Evolutionary conservation across 768 basidiomycete genomes (phyloP).

Genomic region (Pleurotus tuber-regium): DNA sequence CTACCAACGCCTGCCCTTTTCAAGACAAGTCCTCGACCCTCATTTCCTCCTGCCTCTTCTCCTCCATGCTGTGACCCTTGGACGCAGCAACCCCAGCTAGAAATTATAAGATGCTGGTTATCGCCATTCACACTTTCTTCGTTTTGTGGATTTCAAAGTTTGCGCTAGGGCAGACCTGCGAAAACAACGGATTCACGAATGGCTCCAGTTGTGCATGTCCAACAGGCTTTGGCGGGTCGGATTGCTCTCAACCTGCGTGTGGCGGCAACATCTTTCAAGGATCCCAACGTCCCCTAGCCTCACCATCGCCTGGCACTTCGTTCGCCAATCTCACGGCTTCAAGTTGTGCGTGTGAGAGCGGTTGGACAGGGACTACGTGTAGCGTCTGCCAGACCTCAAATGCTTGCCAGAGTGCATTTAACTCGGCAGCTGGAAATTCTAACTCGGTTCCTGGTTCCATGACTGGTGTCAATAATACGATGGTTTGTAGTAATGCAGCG

Average conservation of each 20-base stretch:
- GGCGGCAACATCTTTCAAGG: conserved; percentile 83
- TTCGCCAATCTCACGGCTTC: conserved; percentile 67
- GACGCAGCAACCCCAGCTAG: not conserved
- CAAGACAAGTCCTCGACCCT: too few species aligned
- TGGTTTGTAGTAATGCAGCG: conserved; percentile 70
- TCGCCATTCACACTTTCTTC: not conserved
- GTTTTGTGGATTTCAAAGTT: conserved; percentile 19
- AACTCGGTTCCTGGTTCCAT: conserved; percentile 22
- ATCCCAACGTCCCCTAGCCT: conserved; percentile 48
- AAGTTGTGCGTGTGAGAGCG: conserved; percentile 65
- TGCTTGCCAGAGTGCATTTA: conserved; percentile 68
- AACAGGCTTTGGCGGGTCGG: conserved; percentile 72
- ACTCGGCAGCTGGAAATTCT: conserved; percentile 35
- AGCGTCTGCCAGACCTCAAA: conserved; percentile 71
- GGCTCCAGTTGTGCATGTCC: conserved; percentile 73
- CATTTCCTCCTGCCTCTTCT: not conserved
- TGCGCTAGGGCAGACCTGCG: conserved; percentile 47
- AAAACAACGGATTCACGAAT: conserved; percentile 64
- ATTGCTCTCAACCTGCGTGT: conserved; percentile 70
- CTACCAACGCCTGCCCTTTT: too few species aligned
- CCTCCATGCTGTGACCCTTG: not conserved
- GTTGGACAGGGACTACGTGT: conserved; percentile 78
- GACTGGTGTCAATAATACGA: conserved; percentile 52
- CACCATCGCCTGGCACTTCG: conserved; percentile 33
- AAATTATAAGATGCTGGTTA: not conserved